A percentile compares a stretch with the other conserved stretches of the same genome.
Conservation (phyloP, 1,139 yeast species). For the Magnusiomyces sp. region DNA sequence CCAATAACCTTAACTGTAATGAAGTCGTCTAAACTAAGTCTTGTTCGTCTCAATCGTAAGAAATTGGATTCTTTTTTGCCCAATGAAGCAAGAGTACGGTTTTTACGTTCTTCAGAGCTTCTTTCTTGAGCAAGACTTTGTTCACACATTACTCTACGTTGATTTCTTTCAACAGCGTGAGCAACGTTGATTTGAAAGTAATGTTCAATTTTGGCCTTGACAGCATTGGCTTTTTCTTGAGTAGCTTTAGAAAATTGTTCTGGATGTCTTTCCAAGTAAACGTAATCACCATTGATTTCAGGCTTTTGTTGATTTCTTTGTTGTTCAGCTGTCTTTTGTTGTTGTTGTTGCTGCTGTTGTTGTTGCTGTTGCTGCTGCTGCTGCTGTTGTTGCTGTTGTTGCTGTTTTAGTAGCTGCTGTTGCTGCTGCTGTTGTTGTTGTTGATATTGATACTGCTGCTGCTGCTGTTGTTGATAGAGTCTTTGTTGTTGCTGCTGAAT, state of each 20-base stretch:
- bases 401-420: constrained; percentile 11
- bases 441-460: constrained; percentile 13
- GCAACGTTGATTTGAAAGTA: constrained; percentile 61
- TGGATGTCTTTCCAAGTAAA: constrained; percentile 80
- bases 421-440: constrained; percentile 15
- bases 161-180: constrained; percentile 66
- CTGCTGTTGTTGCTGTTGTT: constrained; percentile 14
- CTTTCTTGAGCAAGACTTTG: constrained; percentile 49
- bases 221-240: constrained; percentile 56
- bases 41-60: constrained; percentile 55
- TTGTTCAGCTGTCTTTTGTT: constrained; percentile 12
- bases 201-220: constrained; percentile 56
- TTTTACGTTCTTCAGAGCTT: constrained; percentile 57
- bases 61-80: constrained; percentile 64
- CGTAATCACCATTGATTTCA: constrained; percentile 35
- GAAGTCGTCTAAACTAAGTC: constrained; percentile 55
- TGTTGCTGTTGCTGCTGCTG: constrained; percentile 17
- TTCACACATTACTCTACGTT: constrained; percentile 56
- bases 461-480: constrained; percentile 16
- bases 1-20: constrained; percentile 66
- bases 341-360: constrained; percentile 12
- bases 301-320: constrained; percentile 12
- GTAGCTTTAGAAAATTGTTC: constrained; percentile 50
- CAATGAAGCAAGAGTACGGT: constrained; percentile 53
- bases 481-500: constrained; percentile 11